Evolutionary conservation across 2,329 filamentous ascomycete species (phyloP).

Genomic region (Aspergillus flavus): DNA sequence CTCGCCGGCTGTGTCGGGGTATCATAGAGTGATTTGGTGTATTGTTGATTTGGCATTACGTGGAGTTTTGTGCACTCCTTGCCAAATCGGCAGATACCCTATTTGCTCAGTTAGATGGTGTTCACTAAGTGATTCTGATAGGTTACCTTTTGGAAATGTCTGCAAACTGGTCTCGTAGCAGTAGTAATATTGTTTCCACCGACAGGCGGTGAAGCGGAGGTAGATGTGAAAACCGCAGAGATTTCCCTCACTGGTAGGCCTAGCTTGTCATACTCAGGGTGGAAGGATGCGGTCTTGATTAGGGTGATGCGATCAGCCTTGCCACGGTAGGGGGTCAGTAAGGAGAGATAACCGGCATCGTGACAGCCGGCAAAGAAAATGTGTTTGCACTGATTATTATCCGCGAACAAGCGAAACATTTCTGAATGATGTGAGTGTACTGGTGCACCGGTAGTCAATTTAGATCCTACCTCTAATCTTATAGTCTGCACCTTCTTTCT

Average conservation of each 20-base stretch:
- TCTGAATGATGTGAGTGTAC: conserved; percentile 29
- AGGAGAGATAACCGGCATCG: conserved; percentile 60
- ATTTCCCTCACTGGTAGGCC: conserved; percentile 56
- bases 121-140: too few relatives aligned
- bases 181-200: conserved; percentile 11
- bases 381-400: conserved; percentile 64
- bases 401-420: conserved; percentile 52
- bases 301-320: conserved; percentile 58
- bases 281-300: conserved; percentile 54
- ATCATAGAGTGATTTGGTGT: conserved; percentile 23
- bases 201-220: conserved; percentile 40
- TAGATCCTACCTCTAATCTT: conserved; percentile 57
- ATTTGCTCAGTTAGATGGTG: conserved; percentile 6
- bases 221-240: conserved; percentile 55
- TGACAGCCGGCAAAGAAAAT: conserved; percentile 67
- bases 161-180: conserved; percentile 29
- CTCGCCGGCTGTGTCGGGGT: conserved; percentile 19
- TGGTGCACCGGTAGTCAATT: background rate
- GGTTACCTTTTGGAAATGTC: conserved; percentile 37
- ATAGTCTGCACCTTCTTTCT: conserved; percentile 62
- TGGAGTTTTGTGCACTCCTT: conserved; percentile 35
- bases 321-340: conserved; percentile 57
- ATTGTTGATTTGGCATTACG: conserved; percentile 29
- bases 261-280: conserved; percentile 56
- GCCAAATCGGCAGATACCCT: conserved; percentile 39